Conservation (phyloP, 2,329 filamentous ascomycete genomes). For the Magnaporthiopsis poae region DNA sequence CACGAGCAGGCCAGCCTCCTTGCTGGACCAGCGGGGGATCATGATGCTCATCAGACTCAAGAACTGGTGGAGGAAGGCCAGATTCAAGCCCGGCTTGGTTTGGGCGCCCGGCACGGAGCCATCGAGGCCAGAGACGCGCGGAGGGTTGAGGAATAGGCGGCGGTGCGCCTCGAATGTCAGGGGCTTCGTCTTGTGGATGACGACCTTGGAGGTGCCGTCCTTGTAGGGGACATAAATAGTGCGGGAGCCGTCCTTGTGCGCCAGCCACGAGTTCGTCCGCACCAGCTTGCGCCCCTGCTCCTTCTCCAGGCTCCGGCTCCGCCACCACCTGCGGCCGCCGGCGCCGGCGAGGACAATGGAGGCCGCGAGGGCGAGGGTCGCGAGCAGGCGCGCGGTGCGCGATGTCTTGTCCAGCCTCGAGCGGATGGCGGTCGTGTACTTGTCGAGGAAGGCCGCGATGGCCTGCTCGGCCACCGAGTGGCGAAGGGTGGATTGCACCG, state of each 20-base stretch:
- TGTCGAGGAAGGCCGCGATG: slow-evolving; percentile 53
- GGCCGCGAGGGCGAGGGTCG: slow-evolving; percentile 63
- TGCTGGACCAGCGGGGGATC: slow-evolving; percentile 90
- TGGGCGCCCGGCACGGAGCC: slow-evolving; percentile 73
- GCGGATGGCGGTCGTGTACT: slow-evolving; percentile 45
- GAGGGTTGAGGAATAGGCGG: slow-evolving; percentile 83
- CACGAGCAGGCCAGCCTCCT: slow-evolving; percentile 81
- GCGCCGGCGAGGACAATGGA: slow-evolving; percentile 72
- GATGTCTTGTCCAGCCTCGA: slow-evolving; percentile 54
- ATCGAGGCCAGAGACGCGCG: slow-evolving; percentile 70
- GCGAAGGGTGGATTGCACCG: slow-evolving; percentile 75
- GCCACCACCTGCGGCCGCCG: slow-evolving; percentile 71
- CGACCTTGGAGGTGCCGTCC: slow-evolving; percentile 77
- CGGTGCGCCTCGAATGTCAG: slow-evolving; percentile 95
- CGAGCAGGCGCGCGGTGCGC: slow-evolving; percentile 61
- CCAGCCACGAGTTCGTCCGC: slow-evolving; percentile 81
- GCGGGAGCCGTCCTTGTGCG: slow-evolving; percentile 86
- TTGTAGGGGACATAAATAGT: slow-evolving; percentile 94
- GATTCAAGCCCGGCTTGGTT: slow-evolving; percentile 85
- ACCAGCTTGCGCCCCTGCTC: slow-evolving; percentile 75
- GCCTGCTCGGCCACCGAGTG: slow-evolving; percentile 56
- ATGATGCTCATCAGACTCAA: slow-evolving; percentile 93
- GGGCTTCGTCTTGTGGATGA: slow-evolving; percentile 79
- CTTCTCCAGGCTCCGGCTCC: slow-evolving; percentile 60
- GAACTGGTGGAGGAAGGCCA: slow-evolving; percentile 95